These are phyloP conservation scores for Intubia oerlemansii DNA, from an alignment of 2,329 filamentous ascomycete species.

Conservation along the genomic window DNA sequence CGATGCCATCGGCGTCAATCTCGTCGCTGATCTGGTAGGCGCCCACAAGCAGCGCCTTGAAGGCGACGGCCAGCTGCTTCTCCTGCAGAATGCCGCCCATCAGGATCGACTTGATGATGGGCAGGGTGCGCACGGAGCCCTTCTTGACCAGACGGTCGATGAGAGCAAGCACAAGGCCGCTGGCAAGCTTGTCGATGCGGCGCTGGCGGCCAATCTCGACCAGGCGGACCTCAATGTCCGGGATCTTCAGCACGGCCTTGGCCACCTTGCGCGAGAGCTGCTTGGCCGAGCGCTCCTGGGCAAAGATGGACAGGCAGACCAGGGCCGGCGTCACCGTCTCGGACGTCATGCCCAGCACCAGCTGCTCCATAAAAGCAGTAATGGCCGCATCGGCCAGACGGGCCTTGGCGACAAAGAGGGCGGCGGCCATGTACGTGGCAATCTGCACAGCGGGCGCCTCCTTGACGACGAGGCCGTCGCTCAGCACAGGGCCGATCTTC, in stretches of 20 bases:
- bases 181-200: slow-evolving; percentile 47
- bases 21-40: slow-evolving; percentile 35
- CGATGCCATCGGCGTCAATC: slow-evolving; percentile 29
- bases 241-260: slow-evolving; percentile 43
- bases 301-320: slow-evolving; percentile 60
- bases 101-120: slow-evolving; percentile 39
- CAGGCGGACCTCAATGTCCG: slow-evolving; percentile 36
- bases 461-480: slow-evolving; percentile 55
- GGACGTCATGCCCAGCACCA: slow-evolving; percentile 53
- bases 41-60: slow-evolving; percentile 41
- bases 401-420: slow-evolving; percentile 68
- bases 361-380: slow-evolving; percentile 76
- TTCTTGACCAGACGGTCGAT: slow-evolving; percentile 40
- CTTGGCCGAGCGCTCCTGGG: slow-evolving; percentile 53
- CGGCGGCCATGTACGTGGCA: slow-evolving; percentile 78
- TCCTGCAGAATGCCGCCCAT: slow-evolving; percentile 37
- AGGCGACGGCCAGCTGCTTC: slow-evolving; percentile 39
- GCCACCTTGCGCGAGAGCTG: slow-evolving; percentile 49
- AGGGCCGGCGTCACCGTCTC: slow-evolving; percentile 56
- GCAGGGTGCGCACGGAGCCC: slow-evolving; percentile 32
- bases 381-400: slow-evolving; percentile 58
- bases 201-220: slow-evolving; percentile 41
- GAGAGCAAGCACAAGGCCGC: slow-evolving; percentile 47
- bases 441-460: slow-evolving; percentile 61
- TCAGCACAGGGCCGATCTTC: slow-evolving; percentile 44